Evolutionary conservation across 2,329 filamentous ascomycete species (phyloP), one percentile per base, ranked within the genome.

Genomic region (Apiospora arundinis): DNA sequence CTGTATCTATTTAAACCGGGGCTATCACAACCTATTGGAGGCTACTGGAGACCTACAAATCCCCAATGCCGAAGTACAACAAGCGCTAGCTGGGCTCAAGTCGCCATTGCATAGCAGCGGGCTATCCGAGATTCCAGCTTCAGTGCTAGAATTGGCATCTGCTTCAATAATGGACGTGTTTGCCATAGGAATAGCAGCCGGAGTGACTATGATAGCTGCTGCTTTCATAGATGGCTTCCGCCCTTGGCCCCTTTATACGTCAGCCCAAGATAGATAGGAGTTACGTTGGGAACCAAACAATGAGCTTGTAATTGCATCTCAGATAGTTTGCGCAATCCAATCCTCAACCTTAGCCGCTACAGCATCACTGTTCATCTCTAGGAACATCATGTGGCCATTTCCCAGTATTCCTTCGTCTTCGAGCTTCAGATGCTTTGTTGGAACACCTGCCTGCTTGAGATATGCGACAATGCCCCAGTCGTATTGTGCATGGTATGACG

Each of bases 371-470:
- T 87, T 87, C 78, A 81, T 82, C 78, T 86, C 85, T 78, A 87
- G 77, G 72, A 86, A 85, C 70, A 84, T 81, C 81, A 87, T 82
- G 76, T 87, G 85, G 0, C 82, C 84, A 71, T 87, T 86, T 9
- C 85, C 85, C 48, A 77, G 73, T 46, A 86, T 80, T 4, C 82
- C 83, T 8, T 76, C 75, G 42, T 83, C 78, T 7, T 71, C 79
- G 28, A 87, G 78, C 74, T 79, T 77, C 49, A 85, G 45, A 73
- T 82, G 79, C 69, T 82, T 74, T 42, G 78, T 72, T 56, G 74
- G 73, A 32, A 75, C 73, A 0, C 84, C 84, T 5, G 84, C 85
- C 76, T 87, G 85, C 67, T 77, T 76, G 42, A 87, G 76, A 71
- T 80, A 86, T 56, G 75, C 72, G 4, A 82, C 81, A 0, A 79